Percentiles rank a stretch among this genome's conserved stretches.
Conservation (phyloP, 2,329 filamentous ascomycete species). For the Neurospora crassa region DNA sequence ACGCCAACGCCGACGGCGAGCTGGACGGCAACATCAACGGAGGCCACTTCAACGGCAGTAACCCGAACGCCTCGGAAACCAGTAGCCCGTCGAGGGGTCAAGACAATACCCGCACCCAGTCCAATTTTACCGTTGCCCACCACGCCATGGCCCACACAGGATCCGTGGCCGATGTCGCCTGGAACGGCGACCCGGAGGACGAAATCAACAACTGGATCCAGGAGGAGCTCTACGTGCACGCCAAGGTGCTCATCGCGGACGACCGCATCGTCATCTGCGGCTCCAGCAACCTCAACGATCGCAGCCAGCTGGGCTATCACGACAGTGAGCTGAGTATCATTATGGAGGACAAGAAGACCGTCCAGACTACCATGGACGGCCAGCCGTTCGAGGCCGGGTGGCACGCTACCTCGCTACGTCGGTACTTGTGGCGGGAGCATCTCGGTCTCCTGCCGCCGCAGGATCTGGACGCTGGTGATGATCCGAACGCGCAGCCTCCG, state of each 20-base stretch:
- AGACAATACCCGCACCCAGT: neutral
- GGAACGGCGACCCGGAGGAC: conserved; percentile 64
- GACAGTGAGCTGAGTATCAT: conserved; percentile 88
- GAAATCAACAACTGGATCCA: conserved; percentile 88
- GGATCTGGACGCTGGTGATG: conserved; percentile 53
- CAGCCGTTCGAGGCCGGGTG: conserved; percentile 67
- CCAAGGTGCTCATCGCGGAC: conserved; percentile 82
- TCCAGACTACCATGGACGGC: conserved; percentile 71
- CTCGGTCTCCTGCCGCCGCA: conserved; percentile 72
- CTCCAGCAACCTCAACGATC: conserved; percentile 86
- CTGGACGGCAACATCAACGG: conserved; percentile 11
- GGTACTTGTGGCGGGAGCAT: conserved; percentile 85
- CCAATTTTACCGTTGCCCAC: conserved; percentile 53
- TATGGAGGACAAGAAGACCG: conserved; percentile 68
- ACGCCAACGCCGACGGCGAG: conserved; percentile 16
- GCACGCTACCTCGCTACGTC: conserved; percentile 70
- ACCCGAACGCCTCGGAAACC: neutral
- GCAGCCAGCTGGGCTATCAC: conserved; percentile 76
- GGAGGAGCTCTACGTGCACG: conserved; percentile 93
- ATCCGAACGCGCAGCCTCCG: conserved; percentile 67
- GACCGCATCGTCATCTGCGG: conserved; percentile 79
- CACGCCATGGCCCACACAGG: conserved; percentile 67
- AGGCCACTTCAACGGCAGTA: conserved; percentile 19
- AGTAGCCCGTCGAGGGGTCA: neutral
- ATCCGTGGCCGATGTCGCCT: conserved; percentile 57